phyloP scores from a whole-genome alignment of 2,329 filamentous ascomycete species.

The Hypomyces rosellus region DNA sequence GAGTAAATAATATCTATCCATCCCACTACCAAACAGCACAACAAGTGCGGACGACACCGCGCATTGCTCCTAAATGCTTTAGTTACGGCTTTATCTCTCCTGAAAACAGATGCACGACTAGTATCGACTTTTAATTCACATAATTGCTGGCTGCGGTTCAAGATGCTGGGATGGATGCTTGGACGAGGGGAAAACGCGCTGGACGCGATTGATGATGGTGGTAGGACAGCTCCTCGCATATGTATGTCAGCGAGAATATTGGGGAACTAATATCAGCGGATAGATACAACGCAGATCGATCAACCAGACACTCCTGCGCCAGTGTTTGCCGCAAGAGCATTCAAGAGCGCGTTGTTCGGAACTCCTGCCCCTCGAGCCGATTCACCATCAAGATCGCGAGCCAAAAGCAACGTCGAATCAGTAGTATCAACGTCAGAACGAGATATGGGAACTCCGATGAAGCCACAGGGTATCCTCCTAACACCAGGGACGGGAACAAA shows the following conservation, averaged over 20 bases:
- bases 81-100: neutral
- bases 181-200: slow-evolving; percentile 37
- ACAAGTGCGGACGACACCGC: neutral
- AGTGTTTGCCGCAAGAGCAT: slow-evolving; percentile 58
- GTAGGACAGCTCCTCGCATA: slow-evolving; percentile 16
- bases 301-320: slow-evolving; percentile 60
- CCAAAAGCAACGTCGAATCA: slow-evolving; percentile 12
- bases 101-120: neutral
- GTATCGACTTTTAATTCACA: neutral
- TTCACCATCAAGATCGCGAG: slow-evolving; percentile 23
- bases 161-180: slow-evolving; percentile 57
- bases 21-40: too few species aligned
- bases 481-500: slow-evolving; percentile 57
- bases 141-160: slow-evolving; percentile 3
- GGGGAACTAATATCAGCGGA: neutral
- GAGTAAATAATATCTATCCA: neutral
- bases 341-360: slow-evolving; percentile 59
- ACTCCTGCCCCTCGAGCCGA: slow-evolving; percentile 41
- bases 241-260: neutral
- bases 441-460: slow-evolving; percentile 40
- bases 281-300: slow-evolving; percentile 45
- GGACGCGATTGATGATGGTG: slow-evolving; percentile 23
- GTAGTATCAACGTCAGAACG: slow-evolving; percentile 14
- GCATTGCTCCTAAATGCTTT: neutral
- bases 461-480: slow-evolving; percentile 53